Evolutionary conservation across 345 rosid genomes (phyloP).

Genomic region (Rhodamnia rubescens): DNA sequence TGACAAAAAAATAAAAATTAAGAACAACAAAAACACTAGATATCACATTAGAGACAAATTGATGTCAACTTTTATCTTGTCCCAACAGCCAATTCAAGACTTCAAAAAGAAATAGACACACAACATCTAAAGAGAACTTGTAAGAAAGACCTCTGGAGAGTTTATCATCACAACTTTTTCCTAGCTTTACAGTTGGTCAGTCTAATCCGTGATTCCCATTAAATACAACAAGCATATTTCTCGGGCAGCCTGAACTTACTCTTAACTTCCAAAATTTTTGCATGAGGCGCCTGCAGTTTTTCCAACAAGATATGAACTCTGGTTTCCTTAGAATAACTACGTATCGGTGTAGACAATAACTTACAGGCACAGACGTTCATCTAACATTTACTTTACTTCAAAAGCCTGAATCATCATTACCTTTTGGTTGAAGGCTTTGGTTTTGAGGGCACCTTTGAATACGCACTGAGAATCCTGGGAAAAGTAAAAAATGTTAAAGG

Average conservation of each 20-base stretch:
- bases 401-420: conserved; percentile 12
- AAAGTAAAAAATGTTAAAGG: not conserved
- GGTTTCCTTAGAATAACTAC: not conserved
- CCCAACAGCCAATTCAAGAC: not conserved
- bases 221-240: not conserved
- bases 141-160: not conserved
- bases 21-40: not conserved
- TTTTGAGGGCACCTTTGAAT: conserved; percentile 50
- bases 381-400: not conserved
- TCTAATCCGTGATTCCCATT: not conserved
- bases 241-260: not conserved
- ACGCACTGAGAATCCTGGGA: conserved; percentile 48
- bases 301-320: not conserved
- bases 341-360: not conserved
- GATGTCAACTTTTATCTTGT: not conserved
- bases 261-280: not conserved
- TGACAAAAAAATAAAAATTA: not conserved
- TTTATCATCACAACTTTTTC: not conserved
- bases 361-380: not conserved
- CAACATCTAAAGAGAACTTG: not conserved
- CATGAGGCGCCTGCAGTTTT: not conserved
- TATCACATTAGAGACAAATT: not conserved
- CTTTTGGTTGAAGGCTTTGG: conserved; percentile 37
- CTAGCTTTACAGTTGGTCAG: not conserved
- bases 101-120: not conserved